Percentiles rank a stretch among this genome's conserved stretches.
Conservation (phyloP, 148 eudicot genomes). For the Arctostaphylos glauca region DNA sequence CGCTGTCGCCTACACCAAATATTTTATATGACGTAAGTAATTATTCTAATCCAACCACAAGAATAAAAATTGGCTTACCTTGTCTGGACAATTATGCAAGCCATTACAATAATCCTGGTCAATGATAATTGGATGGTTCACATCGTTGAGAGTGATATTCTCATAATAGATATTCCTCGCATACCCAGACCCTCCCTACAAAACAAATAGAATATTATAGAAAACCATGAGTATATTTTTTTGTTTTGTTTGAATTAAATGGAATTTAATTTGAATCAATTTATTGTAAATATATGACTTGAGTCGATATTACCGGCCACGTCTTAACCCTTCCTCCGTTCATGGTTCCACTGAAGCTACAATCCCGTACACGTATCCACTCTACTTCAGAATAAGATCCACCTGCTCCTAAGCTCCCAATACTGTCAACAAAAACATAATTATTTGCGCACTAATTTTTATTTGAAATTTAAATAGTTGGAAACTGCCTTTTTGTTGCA, state of each 20-base stretch:
- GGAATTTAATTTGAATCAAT: background rate
- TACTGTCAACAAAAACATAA: slow-evolving; percentile 20
- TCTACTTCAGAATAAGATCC: slow-evolving; percentile 21
- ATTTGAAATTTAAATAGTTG: too few species aligned
- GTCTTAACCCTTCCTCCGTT: slow-evolving; percentile 49
- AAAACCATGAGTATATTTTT: background rate
- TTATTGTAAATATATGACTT: too few species aligned
- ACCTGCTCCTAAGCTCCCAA: slow-evolving; percentile 47
- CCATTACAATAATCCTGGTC: slow-evolving; percentile 34
- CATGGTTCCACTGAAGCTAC: slow-evolving; percentile 34
- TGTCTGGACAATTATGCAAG: background rate
- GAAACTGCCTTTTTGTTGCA: too few species aligned
- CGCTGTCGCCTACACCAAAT: slow-evolving; percentile 20
- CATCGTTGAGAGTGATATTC: slow-evolving; percentile 39
- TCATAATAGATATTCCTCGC: slow-evolving; percentile 36
- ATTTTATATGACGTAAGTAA: too few species aligned
- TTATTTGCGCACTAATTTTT: too few species aligned
- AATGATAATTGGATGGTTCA: slow-evolving; percentile 39
- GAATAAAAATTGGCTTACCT: slow-evolving; percentile 5
- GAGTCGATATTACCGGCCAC: slow-evolving; percentile 27
- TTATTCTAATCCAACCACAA: background rate
- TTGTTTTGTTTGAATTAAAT: background rate
- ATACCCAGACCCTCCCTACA: slow-evolving; percentile 20
- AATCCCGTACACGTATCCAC: slow-evolving; percentile 28
- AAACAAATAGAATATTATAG: background rate